phyloP scores from a whole-genome alignment of 495 filamentous ascomycete genomes.

The Aspergillus nidulans region DNA sequence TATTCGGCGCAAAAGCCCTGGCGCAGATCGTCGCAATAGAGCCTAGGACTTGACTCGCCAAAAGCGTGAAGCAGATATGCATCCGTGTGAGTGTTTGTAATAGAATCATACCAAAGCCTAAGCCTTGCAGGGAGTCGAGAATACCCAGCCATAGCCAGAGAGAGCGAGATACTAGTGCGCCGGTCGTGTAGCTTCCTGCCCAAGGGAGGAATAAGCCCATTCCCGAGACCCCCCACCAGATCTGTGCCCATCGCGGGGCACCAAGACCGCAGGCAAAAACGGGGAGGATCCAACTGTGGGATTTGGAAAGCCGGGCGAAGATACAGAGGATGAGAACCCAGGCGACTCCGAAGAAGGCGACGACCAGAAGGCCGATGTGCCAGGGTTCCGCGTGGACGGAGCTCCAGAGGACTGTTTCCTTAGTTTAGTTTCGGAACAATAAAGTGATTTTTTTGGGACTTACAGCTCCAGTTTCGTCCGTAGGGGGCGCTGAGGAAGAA shows the following conservation, averaged over 20 bases:
- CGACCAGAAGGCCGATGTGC: slow-evolving; percentile 41
- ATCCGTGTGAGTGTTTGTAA: slow-evolving; percentile 47
- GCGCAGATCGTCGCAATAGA: slow-evolving; percentile 48
- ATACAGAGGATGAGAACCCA: slow-evolving; percentile 40
- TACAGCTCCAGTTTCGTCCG: slow-evolving; percentile 47
- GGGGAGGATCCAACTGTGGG: slow-evolving; percentile 48
- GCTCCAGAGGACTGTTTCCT: slow-evolving; percentile 39
- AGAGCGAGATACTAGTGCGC: slow-evolving; percentile 44
- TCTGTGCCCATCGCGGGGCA: slow-evolving; percentile 48
- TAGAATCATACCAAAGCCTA: slow-evolving; percentile 51
- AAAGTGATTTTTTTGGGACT: slow-evolving; percentile 11
- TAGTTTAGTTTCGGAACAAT: background rate
- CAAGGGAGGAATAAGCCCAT: slow-evolving; percentile 46
- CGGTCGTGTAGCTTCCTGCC: slow-evolving; percentile 40
- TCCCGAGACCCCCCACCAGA: slow-evolving; percentile 49
- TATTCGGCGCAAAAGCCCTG: slow-evolving; percentile 43
- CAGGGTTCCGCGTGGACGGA: slow-evolving; percentile 41
- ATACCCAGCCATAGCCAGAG: slow-evolving; percentile 51
- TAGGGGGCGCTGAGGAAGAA: slow-evolving; percentile 49
- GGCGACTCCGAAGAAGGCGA: slow-evolving; percentile 42
- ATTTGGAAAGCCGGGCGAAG: slow-evolving; percentile 38
- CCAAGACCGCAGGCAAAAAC: slow-evolving; percentile 48
- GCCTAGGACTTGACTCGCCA: slow-evolving; percentile 49
- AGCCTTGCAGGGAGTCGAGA: slow-evolving; percentile 44
- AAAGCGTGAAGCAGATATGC: slow-evolving; percentile 47